Evolutionary conservation across 352 stramenopile genomes (phyloP).

Genomic region (Saprolegnia parasitica): DNA sequence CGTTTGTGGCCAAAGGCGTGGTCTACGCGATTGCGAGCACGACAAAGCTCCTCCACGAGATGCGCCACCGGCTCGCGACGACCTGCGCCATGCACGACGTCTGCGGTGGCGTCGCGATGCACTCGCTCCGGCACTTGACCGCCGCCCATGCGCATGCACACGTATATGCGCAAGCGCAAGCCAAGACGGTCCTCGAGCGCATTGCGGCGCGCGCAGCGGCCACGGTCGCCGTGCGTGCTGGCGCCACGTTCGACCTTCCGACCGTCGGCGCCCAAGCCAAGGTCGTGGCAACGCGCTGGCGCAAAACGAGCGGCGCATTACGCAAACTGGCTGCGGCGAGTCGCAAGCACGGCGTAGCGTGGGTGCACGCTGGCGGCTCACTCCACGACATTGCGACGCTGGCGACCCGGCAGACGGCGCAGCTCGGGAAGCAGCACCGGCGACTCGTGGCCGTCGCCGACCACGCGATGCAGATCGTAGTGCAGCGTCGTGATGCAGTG

Average conservation of each 20-base stretch:
- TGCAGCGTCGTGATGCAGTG: background rate
- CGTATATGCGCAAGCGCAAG: background rate
- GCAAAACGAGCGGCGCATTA: background rate
- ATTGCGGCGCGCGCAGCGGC: background rate
- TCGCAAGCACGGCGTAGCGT: too few species aligned
- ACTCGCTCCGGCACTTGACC: background rate
- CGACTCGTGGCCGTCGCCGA: background rate
- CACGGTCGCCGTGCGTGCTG: too few species aligned
- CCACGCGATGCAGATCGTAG: background rate
- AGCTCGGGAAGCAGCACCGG: background rate
- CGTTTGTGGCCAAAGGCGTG: conserved; percentile 11
- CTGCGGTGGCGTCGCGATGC: background rate
- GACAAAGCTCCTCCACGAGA: background rate
- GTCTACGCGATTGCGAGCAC: background rate
- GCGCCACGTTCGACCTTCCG: background rate
- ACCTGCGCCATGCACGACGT: background rate
- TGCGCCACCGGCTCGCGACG: background rate
- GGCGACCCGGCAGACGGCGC: background rate
- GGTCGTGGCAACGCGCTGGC: too few species aligned
- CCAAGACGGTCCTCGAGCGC: background rate
- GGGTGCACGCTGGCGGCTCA: too few species aligned
- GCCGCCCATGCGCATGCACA: background rate
- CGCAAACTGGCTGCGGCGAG: background rate
- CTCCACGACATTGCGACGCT: too few species aligned
- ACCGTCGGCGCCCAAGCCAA: background rate